Conservation (phyloP, 306 rosid species). For the Medicago arabica region DNA sequence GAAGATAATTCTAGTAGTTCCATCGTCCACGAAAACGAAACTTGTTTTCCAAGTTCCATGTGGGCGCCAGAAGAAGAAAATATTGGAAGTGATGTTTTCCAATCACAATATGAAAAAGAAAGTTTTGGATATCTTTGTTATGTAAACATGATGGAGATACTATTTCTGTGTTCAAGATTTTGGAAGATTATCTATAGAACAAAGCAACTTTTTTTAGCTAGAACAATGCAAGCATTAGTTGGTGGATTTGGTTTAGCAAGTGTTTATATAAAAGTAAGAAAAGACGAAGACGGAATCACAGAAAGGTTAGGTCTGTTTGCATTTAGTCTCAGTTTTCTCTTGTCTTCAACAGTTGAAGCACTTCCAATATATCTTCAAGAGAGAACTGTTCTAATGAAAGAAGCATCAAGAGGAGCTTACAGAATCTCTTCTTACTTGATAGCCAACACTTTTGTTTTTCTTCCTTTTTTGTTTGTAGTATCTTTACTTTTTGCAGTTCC, state of each 20-base stretch:
- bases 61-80: slow-evolving; percentile 50
- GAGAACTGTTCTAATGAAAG: slow-evolving; percentile 83
- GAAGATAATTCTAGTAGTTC: slow-evolving; percentile 40
- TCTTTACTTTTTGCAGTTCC: slow-evolving; percentile 73
- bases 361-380: slow-evolving; percentile 93
- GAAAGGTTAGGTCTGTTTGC: slow-evolving; percentile 85
- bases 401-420: slow-evolving; percentile 85
- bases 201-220: slow-evolving; percentile 79
- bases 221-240: slow-evolving; percentile 87
- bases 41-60: slow-evolving; percentile 33
- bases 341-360: slow-evolving; percentile 90
- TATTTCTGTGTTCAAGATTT: slow-evolving; percentile 79
- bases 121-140: slow-evolving; percentile 25
- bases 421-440: slow-evolving; percentile 79
- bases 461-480: slow-evolving; percentile 80
- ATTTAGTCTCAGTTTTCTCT: slow-evolving; percentile 84
- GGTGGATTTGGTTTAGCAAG: slow-evolving; percentile 89
- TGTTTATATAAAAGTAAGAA: slow-evolving; percentile 71
- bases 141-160: slow-evolving; percentile 61
- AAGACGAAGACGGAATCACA: slow-evolving; percentile 71
- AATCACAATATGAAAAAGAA: slow-evolving; percentile 7
- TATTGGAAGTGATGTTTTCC: background rate
- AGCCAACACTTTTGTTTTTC: slow-evolving; percentile 82
- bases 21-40: too few relatives aligned
- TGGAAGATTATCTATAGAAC: slow-evolving; percentile 89